Conservation (phyloP, 257 asterid species). For the Linderniella brevidens region DNA sequence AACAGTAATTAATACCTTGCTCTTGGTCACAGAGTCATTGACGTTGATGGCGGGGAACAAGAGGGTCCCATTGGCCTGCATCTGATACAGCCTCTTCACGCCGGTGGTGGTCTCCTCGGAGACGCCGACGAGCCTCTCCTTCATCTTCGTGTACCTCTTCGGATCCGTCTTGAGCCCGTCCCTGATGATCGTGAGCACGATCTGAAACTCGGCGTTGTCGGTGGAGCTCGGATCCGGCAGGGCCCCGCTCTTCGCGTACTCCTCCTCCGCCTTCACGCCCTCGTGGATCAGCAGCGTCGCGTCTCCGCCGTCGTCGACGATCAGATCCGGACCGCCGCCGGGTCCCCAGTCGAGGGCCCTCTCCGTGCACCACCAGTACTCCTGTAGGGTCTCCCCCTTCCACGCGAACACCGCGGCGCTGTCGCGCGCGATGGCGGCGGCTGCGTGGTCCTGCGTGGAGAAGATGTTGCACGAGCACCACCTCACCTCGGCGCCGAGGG, state of each 20-base stretch:
- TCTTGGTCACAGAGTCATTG: conserved; percentile 26
- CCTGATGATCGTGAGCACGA: conserved; percentile 18
- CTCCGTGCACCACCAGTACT: conserved; percentile 38
- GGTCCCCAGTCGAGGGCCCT: conserved; percentile 32
- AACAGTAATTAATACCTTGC: conserved; percentile 13
- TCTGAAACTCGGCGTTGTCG: conserved; percentile 25
- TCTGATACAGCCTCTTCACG: conserved; percentile 30
- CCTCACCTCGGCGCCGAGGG: no score
- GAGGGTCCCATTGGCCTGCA: conserved; percentile 21
- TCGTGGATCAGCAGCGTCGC: conserved; percentile 24
- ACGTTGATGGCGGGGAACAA: conserved; percentile 24
- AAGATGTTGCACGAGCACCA: no score
- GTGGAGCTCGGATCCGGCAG: conserved; percentile 25
- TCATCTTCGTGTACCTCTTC: conserved; percentile 22
- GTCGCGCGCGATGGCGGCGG: no score
- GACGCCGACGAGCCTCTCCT: conserved; percentile 29
- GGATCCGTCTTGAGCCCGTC: conserved; percentile 22
- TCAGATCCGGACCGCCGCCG: conserved; percentile 27
- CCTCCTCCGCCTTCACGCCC: conserved; percentile 30
- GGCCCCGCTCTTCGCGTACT: conserved; percentile 16
- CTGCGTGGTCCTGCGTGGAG: no score
- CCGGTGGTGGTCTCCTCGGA: conserved; percentile 34
- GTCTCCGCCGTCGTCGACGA: conserved; percentile 28
- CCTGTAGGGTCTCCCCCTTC: conserved; percentile 19
- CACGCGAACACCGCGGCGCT: no score